Conservation (phyloP, 306 rosid species). For the Acacia melanoxylon region DNA sequence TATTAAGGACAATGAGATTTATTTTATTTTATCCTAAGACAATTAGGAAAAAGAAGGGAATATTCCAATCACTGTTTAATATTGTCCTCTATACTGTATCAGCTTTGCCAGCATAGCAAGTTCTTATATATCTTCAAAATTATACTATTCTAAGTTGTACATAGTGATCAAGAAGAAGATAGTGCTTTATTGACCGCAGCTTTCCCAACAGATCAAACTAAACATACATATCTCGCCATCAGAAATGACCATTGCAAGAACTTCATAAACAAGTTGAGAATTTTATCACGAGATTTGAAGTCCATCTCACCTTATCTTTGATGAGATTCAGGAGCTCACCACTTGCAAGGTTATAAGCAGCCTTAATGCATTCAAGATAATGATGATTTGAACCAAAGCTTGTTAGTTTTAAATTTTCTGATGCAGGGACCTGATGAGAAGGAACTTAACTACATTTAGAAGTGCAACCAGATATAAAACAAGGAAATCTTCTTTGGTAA, state of each 20-base stretch:
- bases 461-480: not conserved
- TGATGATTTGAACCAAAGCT: conserved; percentile 90
- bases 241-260: conserved; percentile 32
- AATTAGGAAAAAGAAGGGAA: not conserved
- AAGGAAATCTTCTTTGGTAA: conserved; percentile 9
- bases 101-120: conserved; percentile 24
- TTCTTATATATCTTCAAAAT: conserved; percentile 21
- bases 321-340: conserved; percentile 90
- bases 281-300: conserved; percentile 12
- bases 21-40: not conserved
- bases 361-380: conserved; percentile 90
- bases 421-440: conserved; percentile 71
- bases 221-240: conserved; percentile 27
- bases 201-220: conserved; percentile 90
- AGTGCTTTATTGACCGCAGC: conserved; percentile 90
- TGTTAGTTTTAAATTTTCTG: conserved; percentile 81
- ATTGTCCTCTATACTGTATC: conserved; percentile 1
- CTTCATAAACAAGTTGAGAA: conserved; percentile 23
- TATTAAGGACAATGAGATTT: not conserved
- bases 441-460: conserved; percentile 30
- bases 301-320: conserved; percentile 79
- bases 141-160: conserved; percentile 17
- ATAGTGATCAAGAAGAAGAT: conserved; percentile 97
- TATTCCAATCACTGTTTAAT: not conserved
- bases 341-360: conserved; percentile 92